Evolutionary conservation across 768 basidiomycete species (phyloP).

Genomic region (Myochromella boudieri): DNA sequence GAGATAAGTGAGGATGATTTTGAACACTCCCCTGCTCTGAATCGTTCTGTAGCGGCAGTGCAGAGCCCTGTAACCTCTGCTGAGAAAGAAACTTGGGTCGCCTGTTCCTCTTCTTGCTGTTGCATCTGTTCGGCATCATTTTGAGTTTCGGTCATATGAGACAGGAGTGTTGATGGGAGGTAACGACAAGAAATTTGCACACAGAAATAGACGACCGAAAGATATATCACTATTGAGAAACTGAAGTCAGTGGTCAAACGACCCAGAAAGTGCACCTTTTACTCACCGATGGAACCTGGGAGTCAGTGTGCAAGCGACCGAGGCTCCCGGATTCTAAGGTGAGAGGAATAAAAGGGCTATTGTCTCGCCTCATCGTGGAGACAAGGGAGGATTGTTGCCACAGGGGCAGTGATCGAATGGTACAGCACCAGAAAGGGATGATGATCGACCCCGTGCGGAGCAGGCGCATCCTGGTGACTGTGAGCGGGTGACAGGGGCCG

Average conservation of each 20-base stretch:
- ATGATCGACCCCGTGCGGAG: no score
- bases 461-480: no score
- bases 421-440: no score
- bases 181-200: background rate
- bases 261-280: background rate
- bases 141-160: background rate
- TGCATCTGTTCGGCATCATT: background rate
- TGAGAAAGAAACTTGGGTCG: background rate
- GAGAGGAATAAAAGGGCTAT: background rate
- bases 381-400: no score
- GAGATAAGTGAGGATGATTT: background rate
- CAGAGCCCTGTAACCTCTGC: background rate
- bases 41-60: background rate
- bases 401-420: no score
- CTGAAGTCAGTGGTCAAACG: background rate
- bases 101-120: background rate
- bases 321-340: background rate
- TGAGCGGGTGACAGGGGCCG: no score
- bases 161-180: background rate
- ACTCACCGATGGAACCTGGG: no score
- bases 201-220: background rate
- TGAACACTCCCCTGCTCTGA: background rate
- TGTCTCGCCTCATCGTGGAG: background rate
- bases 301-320: background rate
- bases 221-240: background rate